Evolutionary conservation across 352 stramenopile genomes (phyloP), one percentile per base, ranked within the genome.

Genomic region (Paralagenidium karlingii): DNA sequence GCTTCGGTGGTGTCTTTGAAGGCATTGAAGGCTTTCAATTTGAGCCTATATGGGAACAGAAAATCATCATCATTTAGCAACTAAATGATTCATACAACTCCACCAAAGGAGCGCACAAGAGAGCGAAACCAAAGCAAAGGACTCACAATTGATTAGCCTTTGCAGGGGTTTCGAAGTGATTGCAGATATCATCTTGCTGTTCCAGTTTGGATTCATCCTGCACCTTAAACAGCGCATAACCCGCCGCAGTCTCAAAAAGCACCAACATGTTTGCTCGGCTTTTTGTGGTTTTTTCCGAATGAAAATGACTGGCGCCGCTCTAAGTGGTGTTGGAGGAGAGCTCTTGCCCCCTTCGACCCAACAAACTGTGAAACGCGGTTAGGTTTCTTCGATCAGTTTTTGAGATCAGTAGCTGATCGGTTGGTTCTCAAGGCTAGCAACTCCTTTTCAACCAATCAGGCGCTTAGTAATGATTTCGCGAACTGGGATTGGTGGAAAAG

Each of bases 181-280:
- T 89, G 55, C 70, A 87, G 38, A 97, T 82, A 53, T 94, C 81
- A 34, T 95, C 87, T 34, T 77, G 68, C 45, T 75, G 88, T 45
- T 78, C 65, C 27, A 97, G 38, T 63, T 96, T 96, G 47, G 76
- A 75, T 51, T 97, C 87, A 58, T 97, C 83, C 60, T 94, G 71
- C 48, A 99, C 92, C 81, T 99, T 99, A 58, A 99, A 99, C 21
- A 99, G 77, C 45, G 96, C 97, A 65, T 99, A 98, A 31, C 96
- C 96, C 43, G 93, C 96, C 13, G 96, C 88, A 26, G 96, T 99
- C 66, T 99, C 96, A 56, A 99, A 99, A 25, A 99, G 73, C 47
- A 99, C 90, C 45, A 99, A 76, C 96, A 99, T 99, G 29, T 40
- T 67, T 1, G 19, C 19, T 16, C 30, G 7, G 3, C 22, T 36